Base-by-base conservation (phyloP, 1,139 yeast genomes). In the Debaryomycetaceae sp. region DNA sequence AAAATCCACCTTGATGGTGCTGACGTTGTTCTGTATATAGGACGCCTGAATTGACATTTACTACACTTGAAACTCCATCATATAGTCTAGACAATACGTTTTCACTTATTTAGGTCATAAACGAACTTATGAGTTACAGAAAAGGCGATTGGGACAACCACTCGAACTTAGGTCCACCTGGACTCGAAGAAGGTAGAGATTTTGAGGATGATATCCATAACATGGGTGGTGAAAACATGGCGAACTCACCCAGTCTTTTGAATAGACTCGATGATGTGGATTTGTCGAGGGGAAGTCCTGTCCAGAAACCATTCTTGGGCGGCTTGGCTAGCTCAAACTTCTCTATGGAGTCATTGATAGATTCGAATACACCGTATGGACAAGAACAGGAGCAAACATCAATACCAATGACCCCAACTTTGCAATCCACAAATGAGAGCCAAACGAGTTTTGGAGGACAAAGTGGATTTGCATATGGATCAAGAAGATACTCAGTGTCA, bases 1-100 rank as follows among this genome's bases (percentile, higher is more conserved):
- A 81, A 55, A 87, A 87, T 54, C 91, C 90, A 1, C 69, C 75
- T 42, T 77, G 57, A 40, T 39, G 33, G 23, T 34, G 23, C 8
- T 14, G 37, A 14, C 37, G 9, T 27, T 27, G 11, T 27, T 8
- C 11, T 27, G 31, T 27, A 11, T 38, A 36, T 4, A 27, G 31
- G 31, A 27, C 4, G 11, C 11, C 31, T 27, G 11, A 8, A 27
- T 4, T 27, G 11, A 36, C 34, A 42, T 22, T 34, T 13, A 31
- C 22, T 37, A 37, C 17, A 39, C 13, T 31, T 31, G 34, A 31
- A 31, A 31, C 34, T 31, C 13, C n/a, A 11, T 31, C 11, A 31
- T 31, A 31, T 11, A 31, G 20, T 17, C 4, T 17, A 17, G 20
- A 17, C 4, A 17, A 17, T 17, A 17, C 20, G 20, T 17, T 17